These are phyloP conservation scores for Przewalskia tangutica DNA, from an alignment of 257 asterid species.

Conservation along the genomic window DNA sequence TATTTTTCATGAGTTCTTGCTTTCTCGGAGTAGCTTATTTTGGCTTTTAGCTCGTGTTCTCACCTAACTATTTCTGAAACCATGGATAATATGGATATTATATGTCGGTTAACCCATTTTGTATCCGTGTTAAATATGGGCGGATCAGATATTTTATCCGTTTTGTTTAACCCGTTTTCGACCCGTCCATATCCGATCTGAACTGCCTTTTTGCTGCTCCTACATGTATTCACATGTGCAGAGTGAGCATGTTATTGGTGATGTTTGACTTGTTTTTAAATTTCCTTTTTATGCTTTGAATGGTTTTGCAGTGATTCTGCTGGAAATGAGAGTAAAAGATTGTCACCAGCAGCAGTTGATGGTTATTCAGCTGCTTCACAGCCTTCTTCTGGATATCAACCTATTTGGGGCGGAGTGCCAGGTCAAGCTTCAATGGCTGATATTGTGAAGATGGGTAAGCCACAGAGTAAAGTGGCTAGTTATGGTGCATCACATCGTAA, in stretches of 20 bases:
- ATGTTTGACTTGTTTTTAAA: neutral
- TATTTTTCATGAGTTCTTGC: too few species aligned
- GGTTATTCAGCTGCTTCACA: slow-evolving; percentile 32
- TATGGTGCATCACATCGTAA: slow-evolving; percentile 20
- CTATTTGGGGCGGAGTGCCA: slow-evolving; percentile 62
- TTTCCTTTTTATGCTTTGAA: neutral
- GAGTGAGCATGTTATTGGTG: neutral
- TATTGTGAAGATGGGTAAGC: slow-evolving; percentile 91
- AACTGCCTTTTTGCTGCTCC: too few species aligned
- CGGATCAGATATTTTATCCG: too few species aligned
- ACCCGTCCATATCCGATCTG: too few species aligned
- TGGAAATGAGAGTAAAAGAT: slow-evolving; percentile 34
- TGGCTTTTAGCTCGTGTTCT: too few species aligned
- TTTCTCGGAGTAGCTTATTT: too few species aligned
- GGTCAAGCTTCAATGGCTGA: slow-evolving; percentile 92
- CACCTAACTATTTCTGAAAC: too few species aligned
- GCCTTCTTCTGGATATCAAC: slow-evolving; percentile 44
- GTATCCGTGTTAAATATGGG: too few species aligned
- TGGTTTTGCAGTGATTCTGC: slow-evolving; percentile 39
- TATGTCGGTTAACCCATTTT: too few species aligned
- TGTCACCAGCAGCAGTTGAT: slow-evolving; percentile 26
- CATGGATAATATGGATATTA: too few species aligned
- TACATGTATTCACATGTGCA: neutral
- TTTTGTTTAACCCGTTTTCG: neutral
- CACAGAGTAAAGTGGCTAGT: slow-evolving; percentile 31